Percentiles rank a stretch among this genome's conserved stretches.
Evolutionary conservation across 805 yeast genomes (phyloP).

Genomic region (Kuraishia capsulata): DNA sequence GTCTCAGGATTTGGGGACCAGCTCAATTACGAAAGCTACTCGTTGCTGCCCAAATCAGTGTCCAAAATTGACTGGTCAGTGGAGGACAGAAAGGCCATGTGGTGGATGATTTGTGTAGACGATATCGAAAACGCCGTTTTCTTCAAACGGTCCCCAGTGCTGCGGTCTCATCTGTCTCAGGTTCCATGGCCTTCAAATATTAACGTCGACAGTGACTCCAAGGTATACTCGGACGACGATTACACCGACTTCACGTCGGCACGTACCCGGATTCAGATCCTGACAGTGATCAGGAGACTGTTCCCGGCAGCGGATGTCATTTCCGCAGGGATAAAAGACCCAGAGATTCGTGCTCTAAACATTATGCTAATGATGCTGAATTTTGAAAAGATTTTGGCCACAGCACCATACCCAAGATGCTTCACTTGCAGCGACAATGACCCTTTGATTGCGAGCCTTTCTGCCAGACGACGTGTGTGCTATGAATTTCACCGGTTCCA

Average conservation of each 20-base stretch:
- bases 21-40: conserved; percentile 1
- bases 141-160: conserved; percentile 2
- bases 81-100: not conserved
- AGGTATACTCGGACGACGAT: not conserved
- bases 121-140: conserved; percentile 3
- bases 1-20: not conserved
- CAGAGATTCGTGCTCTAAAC: not conserved
- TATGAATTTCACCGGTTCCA: not conserved
- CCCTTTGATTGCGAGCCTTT: not conserved
- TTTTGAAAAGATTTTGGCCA: not conserved
- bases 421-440: conserved; percentile 1
- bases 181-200: conserved; percentile 3
- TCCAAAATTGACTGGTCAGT: not conserved
- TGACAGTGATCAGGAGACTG: not conserved
- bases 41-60: not conserved
- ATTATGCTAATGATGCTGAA: not conserved
- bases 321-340: not conserved
- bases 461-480: not conserved
- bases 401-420: not conserved
- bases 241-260: conserved; percentile 1
- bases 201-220: not conserved
- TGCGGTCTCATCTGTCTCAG: not conserved
- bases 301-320: not conserved
- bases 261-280: not conserved
- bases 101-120: conserved; percentile 4